Conservation (phyloP, 2,329 filamentous ascomycete genomes). For the Aspergillus spinulosporus region DNA sequence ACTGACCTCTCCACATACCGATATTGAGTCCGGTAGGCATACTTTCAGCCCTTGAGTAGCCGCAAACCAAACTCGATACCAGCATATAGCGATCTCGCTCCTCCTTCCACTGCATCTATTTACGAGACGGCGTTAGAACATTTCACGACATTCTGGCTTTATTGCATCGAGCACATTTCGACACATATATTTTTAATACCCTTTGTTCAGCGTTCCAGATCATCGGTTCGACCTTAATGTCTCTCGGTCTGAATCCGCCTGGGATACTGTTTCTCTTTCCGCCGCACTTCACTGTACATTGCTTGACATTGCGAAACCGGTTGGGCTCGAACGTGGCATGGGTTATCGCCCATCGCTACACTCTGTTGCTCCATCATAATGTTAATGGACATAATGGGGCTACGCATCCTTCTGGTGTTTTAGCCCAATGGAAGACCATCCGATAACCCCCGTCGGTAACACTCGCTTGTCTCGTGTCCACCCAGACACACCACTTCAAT, state of each 20-base stretch:
- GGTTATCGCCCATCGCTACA: constrained; percentile 14
- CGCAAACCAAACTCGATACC: constrained; percentile 9
- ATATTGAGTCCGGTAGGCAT: constrained; percentile 43
- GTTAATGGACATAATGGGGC: constrained; percentile 31
- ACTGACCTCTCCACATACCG: constrained; percentile 37
- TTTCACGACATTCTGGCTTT: constrained; percentile 41
- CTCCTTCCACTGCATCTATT: constrained; percentile 28
- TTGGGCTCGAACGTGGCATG: constrained; percentile 19
- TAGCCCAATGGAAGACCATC: background rate
- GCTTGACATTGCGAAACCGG: constrained; percentile 28
- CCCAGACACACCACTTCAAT: constrained; percentile 26
- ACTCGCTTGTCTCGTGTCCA: constrained; percentile 37
- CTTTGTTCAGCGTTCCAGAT: constrained; percentile 22
- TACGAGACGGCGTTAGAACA: constrained; percentile 37
- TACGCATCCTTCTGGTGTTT: constrained; percentile 7
- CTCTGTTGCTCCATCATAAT: constrained; percentile 38
- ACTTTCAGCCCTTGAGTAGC: constrained; percentile 22
- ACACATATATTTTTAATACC: constrained; percentile 42
- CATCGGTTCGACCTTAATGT: constrained; percentile 19
- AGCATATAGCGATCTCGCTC: constrained; percentile 26
- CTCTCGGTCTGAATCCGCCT: constrained; percentile 23
- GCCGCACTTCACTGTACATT: constrained; percentile 37
- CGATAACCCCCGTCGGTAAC: constrained; percentile 33
- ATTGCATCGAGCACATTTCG: constrained; percentile 42
- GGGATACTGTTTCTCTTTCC: constrained; percentile 19